These are phyloP conservation scores for Quercus dentata DNA, from an alignment of 306 rosid species.

Conservation along the genomic window DNA sequence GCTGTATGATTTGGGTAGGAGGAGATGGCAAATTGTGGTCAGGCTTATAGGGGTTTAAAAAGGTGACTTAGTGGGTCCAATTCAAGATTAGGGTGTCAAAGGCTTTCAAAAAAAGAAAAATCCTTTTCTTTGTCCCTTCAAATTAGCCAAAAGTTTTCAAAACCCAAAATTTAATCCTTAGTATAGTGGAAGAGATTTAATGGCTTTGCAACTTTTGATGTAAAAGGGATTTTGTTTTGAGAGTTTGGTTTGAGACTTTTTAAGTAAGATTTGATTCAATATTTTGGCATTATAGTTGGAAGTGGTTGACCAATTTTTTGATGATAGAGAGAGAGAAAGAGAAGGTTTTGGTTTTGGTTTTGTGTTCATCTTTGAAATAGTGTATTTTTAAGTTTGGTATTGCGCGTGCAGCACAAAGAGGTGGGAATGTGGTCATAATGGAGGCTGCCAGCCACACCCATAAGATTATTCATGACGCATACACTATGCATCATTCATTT, in stretches of 20 bases:
- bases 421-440: conserved; percentile 68
- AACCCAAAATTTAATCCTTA: not conserved
- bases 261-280: conserved; percentile 46
- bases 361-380: conserved; percentile 33
- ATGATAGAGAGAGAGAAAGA: conserved; percentile 3
- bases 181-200: conserved; percentile 7
- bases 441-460: conserved; percentile 71
- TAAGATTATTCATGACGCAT: conserved; percentile 75
- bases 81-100: not conserved
- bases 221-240: conserved; percentile 25
- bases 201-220: conserved; percentile 26
- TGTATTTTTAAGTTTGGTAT: conserved; percentile 69
- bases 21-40: conserved; percentile 14
- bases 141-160: not conserved
- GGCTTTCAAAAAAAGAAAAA: not conserved
- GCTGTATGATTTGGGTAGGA: conserved; percentile 31
- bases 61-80: conserved; percentile 23
- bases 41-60: conserved; percentile 8
- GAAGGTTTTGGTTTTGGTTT: conserved; percentile 11
- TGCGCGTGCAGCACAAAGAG: conserved; percentile 91
- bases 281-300: not conserved
- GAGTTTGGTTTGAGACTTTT: conserved; percentile 44
- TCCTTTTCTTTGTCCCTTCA: conserved; percentile 5
- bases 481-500: conserved; percentile 54
- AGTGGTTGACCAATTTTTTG: conserved; percentile 52